Evolutionary conservation across 164 flowering plant genomes (phyloP), one percentile per base, ranked within the genome.

Genomic region (Sedum album): DNA sequence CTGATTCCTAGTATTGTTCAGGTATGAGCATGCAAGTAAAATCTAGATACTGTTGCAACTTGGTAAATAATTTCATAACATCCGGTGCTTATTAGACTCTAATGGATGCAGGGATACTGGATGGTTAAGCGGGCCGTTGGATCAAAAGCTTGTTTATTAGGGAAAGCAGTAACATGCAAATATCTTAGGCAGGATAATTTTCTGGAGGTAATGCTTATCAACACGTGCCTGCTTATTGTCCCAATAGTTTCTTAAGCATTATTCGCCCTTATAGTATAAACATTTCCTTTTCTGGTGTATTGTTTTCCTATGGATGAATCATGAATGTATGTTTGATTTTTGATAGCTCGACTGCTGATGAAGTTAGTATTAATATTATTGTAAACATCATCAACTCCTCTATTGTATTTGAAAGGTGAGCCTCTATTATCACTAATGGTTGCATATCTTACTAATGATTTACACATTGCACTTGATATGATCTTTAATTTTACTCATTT

Each of bases 121-220:
- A 91, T 94, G 96, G 99, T 94, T 62, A 91, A 91, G 82, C 96
- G 97, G 46, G 97, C 96, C 3, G 99, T 94, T 69, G 99, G 99
- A 49, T 81, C 93, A 49, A 94, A 91, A 83, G 96, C 99, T 74
- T 94, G 99, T 79, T 74, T 91, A 6, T 70, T 91, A 48, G 97
- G 96, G 66, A 91, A 91, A 85, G 97, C 99, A 68, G 92, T 91
- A 35, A 88, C 93, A 4, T 94, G 99, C 87, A 88, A 69, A 20
- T 94, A 91, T 73, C 77, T 90, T 20, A 76, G 96, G 75, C 88
- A 86, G 74, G 96, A 90, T 68, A 91, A 94, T 74, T 94, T 86
- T 78, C 78, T 94, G 60, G 97, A 94, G 93, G 98, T 91, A 79
- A 68, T 35, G 13, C n/a, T 35, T 25, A n/a, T 46, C 26, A 15